phyloP scores from a whole-genome alignment of 371 early-diverging fungal genomes.

The Apophysomyces variabilis region DNA sequence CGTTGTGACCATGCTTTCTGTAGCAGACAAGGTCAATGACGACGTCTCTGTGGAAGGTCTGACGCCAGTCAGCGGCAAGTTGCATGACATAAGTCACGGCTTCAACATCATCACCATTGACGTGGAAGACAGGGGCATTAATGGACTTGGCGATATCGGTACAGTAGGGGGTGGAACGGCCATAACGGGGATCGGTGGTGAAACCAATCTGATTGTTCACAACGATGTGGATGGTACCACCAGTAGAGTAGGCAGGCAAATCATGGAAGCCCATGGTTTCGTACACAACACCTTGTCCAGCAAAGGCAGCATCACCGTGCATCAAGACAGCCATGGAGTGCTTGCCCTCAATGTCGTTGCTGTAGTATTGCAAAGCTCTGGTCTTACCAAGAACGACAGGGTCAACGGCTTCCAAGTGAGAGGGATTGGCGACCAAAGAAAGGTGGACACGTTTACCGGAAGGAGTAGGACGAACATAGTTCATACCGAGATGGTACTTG shows the following conservation, averaged over 20 bases:
- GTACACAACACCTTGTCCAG: slow-evolving; percentile 97
- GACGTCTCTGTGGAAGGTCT: slow-evolving; percentile 93
- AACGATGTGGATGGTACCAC: slow-evolving; percentile 96
- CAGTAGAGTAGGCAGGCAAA: slow-evolving; percentile 92
- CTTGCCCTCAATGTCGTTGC: slow-evolving; percentile 78
- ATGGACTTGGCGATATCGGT: slow-evolving; percentile 97
- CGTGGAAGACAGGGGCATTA: slow-evolving; percentile 96
- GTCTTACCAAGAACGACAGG: slow-evolving; percentile 98
- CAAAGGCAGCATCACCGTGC: slow-evolving; percentile 98
- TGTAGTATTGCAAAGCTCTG: slow-evolving; percentile 92
- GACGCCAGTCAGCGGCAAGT: slow-evolving; percentile 95
- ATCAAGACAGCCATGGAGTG: slow-evolving; percentile 91
- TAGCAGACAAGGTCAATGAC: slow-evolving; percentile 97
- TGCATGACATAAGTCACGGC: slow-evolving; percentile 94
- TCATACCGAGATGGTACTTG: slow-evolving; percentile 98
- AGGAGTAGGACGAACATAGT: slow-evolving; percentile 93
- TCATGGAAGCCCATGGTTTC: slow-evolving; percentile 96
- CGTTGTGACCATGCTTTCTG: slow-evolving; percentile 98
- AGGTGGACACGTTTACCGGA: slow-evolving; percentile 95
- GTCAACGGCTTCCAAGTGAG: slow-evolving; percentile 97
- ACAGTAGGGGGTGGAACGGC: slow-evolving; percentile 96
- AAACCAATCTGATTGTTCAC: slow-evolving; percentile 99
- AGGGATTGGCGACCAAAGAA: slow-evolving; percentile 97
- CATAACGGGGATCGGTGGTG: slow-evolving; percentile 95
- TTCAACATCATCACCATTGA: slow-evolving; percentile 97